Evolutionary conservation across 305 asterid species (phyloP), one percentile per base, ranked within the genome.

Genomic region (Withania somnifera): DNA sequence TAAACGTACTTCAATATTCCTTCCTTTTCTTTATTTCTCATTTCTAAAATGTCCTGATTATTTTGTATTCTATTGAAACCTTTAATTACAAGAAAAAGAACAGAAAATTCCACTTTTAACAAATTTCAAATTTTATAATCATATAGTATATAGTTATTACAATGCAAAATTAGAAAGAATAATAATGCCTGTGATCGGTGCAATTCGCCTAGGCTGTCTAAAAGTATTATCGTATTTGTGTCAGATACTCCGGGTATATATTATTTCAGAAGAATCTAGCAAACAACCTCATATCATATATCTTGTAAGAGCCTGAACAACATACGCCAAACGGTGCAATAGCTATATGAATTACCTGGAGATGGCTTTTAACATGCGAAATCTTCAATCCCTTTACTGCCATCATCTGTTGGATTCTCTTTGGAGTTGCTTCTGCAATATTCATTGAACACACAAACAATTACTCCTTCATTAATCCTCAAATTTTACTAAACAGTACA

Each of bases 321-420:
- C 32, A 22, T 57, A 57, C 1, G n/a, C n/a, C n/a, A n/a, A n/a
- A n/a, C n/a, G 7, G 15, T 57, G 26, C 14, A 20, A 22, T 56
- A 56, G 14, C 22, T 8, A 3, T n/a, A 60, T 26, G 4, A 61
- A 66, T 63, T 67, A 91, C 97, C 94, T 92, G 97, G 66, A 92
- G 90, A 87, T 92, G 97, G 81, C 97, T 91, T 87, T 92, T 92
- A 82, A 92, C 83, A 78, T 92, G 97, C 84, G 97, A 89, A 84
- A 91, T 88, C 83, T 86, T 88, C 53, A 92, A 88, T 73, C 92
- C 94, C 26, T 78, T 91, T 51, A 90, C 91, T 1, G 80, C 90
- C 94, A 92, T 92, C 85, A 79, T 82, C 52, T 92, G 92, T 90
- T 90, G 82, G 66, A 92, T 92, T 73, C 92, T 84, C 89, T 89